phyloP scores from a whole-genome alignment of 2,329 filamentous ascomycete species.

The Leptographium lundbergii region DNA sequence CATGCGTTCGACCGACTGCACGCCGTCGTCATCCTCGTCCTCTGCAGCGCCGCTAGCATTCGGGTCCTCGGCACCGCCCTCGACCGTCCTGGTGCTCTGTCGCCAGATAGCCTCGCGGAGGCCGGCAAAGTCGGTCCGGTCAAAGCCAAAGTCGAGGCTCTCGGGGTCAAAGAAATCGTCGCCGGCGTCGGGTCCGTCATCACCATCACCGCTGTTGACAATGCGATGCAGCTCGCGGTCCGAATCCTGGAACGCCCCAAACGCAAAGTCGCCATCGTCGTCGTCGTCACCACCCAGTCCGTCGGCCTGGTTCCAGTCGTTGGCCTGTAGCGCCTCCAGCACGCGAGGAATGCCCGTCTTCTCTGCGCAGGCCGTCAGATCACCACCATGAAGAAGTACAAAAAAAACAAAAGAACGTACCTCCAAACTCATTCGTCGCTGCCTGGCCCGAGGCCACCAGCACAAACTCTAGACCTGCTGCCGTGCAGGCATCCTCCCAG shows the following conservation, averaged over 20 bases:
- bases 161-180: conserved; percentile 29
- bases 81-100: conserved; percentile 9
- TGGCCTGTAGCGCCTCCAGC: conserved; percentile 49
- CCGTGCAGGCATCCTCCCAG: conserved; percentile 49
- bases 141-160: conserved; percentile 38
- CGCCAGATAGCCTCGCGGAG: conserved; percentile 40
- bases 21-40: conserved; percentile 24
- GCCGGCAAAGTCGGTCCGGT: conserved; percentile 38
- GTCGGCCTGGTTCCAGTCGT: conserved; percentile 40
- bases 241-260: conserved; percentile 20
- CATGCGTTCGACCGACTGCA: conserved; percentile 48
- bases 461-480: conserved; percentile 50
- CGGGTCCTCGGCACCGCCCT: neutral
- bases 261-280: conserved; percentile 21
- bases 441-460: conserved; percentile 27
- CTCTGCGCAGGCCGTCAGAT: conserved; percentile 4
- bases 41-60: neutral
- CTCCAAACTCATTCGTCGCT: conserved; percentile 44
- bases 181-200: conserved; percentile 17
- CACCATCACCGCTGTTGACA: conserved; percentile 1
- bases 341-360: conserved; percentile 34
- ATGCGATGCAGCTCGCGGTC: conserved; percentile 14
- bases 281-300: conserved; percentile 10
- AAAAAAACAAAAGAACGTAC: conserved; percentile 22
- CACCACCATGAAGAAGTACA: neutral